Percentiles rank a stretch among this genome's conserved stretches.
Conservation (phyloP, 2,329 filamentous ascomycete species). For the Thyridium curvatum region DNA sequence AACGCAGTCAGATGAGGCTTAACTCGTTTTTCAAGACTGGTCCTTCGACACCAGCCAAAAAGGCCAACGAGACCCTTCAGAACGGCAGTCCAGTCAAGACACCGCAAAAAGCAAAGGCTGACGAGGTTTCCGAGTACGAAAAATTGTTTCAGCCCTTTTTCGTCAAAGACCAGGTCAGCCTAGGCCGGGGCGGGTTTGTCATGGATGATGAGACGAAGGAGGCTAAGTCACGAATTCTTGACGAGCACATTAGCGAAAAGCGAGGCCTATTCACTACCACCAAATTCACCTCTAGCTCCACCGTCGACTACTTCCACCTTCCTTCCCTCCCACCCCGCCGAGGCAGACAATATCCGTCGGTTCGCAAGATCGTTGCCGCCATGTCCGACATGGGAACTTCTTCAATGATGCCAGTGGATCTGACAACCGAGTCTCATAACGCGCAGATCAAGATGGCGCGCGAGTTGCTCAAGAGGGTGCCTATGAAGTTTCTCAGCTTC, state of each 20-base stretch:
- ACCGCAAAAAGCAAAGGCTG: constrained; percentile 18
- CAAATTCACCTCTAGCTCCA: constrained; percentile 29
- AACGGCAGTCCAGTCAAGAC: constrained; percentile 16
- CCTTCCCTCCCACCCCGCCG: constrained; percentile 29
- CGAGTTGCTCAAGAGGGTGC: constrained; percentile 42
- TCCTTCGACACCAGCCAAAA: constrained; percentile 33
- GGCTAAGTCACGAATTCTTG: constrained; percentile 44
- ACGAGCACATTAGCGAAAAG: constrained; percentile 42
- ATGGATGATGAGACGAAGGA: constrained; percentile 51
- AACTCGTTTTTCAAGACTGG: constrained; percentile 37
- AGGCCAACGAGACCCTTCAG: constrained; percentile 20
- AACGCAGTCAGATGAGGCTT: constrained; percentile 39
- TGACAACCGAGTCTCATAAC: constrained; percentile 33
- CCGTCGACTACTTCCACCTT: constrained; percentile 39
- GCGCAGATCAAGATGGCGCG: constrained; percentile 28
- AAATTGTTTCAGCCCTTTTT: constrained; percentile 78
- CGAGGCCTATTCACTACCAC: constrained; percentile 35
- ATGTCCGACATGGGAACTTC: constrained; percentile 4
- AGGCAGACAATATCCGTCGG: constrained; percentile 42
- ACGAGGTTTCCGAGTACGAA: constrained; percentile 49
- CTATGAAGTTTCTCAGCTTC: constrained; percentile 58
- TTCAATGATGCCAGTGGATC: constrained; percentile 13
- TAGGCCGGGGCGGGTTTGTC: constrained; percentile 55
- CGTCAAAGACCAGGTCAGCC: constrained; percentile 62
- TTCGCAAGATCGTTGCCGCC: constrained; percentile 53